Percentiles rank a stretch among this genome's conserved stretches.
These are phyloP conservation scores for Apophysomyces ossiformis DNA, from an alignment of 371 early-diverging fungal genomes.

Conservation along the genomic window DNA sequence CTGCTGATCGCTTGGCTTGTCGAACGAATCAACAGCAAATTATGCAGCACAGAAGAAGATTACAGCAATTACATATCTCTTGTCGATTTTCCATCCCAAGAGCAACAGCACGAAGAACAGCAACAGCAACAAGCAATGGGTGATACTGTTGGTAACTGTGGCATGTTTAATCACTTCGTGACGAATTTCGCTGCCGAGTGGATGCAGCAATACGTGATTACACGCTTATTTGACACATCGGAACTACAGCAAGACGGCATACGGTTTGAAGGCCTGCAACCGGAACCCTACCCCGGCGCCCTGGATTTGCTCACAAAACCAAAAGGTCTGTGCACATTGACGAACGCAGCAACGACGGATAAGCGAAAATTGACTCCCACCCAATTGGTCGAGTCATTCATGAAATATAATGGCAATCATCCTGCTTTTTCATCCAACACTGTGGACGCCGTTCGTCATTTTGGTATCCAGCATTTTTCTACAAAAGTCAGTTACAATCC, in stretches of 20 bases:
- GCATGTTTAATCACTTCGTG: constrained; percentile 76
- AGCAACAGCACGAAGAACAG: constrained; percentile 6
- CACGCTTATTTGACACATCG: constrained; percentile 56
- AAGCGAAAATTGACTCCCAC: constrained; percentile 43
- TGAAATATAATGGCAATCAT: constrained; percentile 51
- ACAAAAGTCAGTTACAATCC: constrained; percentile 76
- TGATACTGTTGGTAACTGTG: constrained; percentile 18
- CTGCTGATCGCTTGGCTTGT: constrained; percentile 88
- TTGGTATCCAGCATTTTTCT: constrained; percentile 83
- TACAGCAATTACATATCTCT: constrained; percentile 75
- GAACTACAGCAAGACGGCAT: constrained; percentile 36
- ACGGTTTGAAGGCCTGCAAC: constrained; percentile 35
- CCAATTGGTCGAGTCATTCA: constrained; percentile 48
- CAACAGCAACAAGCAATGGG: constrained; percentile 11
- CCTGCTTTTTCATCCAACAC: constrained; percentile 48
- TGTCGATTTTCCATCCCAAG: constrained; percentile 69
- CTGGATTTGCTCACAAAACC: constrained; percentile 52
- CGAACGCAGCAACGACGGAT: constrained; percentile 30
- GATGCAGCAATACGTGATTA: constrained; percentile 66
- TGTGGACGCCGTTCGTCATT: constrained; percentile 52
- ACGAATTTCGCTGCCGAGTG: constrained; percentile 86
- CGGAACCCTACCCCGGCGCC: constrained; percentile 44
- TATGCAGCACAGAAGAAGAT: constrained; percentile 67
- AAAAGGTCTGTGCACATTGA: constrained; percentile 62
- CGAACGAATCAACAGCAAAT: constrained; percentile 83